Conservation (phyloP, 768 basidiomycete species). For the Trametes elegans region DNA sequence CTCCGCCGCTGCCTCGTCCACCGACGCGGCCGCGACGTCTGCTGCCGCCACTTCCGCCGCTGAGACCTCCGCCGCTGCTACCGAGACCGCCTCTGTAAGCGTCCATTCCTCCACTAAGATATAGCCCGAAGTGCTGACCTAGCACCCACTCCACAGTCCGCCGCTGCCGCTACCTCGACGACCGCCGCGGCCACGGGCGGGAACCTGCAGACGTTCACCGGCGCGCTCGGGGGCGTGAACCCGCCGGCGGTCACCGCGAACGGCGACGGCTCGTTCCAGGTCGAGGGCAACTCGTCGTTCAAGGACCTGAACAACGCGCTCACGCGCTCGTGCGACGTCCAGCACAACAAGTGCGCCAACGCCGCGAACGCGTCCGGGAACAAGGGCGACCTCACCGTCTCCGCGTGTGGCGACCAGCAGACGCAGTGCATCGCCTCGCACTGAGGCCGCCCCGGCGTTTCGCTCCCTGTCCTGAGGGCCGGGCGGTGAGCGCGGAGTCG, state of each 20-base stretch:
- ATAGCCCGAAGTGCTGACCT: not conserved
- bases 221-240: conserved; percentile 41
- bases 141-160: not conserved
- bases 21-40: conserved; percentile 17
- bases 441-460: not conserved
- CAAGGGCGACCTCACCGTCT: conserved; percentile 45
- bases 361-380: conserved; percentile 53
- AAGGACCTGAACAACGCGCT: conserved; percentile 45
- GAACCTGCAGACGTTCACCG: conserved; percentile 52
- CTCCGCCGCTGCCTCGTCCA: conserved; percentile 16
- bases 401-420: conserved; percentile 46
- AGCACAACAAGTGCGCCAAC: conserved; percentile 59
- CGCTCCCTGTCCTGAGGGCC: not conserved
- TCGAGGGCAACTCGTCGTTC: conserved; percentile 46
- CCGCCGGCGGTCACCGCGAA: conserved; percentile 44
- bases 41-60: conserved; percentile 20
- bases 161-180: conserved; percentile 8
- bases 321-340: conserved; percentile 51
- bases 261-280: conserved; percentile 47
- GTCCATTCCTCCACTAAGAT: not conserved
- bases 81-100: conserved; percentile 1
- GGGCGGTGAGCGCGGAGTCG: not conserved
- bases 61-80: conserved; percentile 9
- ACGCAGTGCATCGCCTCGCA: conserved; percentile 37
- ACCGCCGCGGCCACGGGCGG: conserved; percentile 21